These are phyloP conservation scores for Saccharomyces hybrid DNA, from an alignment of 1,139 yeast species.

Conservation along the genomic window DNA sequence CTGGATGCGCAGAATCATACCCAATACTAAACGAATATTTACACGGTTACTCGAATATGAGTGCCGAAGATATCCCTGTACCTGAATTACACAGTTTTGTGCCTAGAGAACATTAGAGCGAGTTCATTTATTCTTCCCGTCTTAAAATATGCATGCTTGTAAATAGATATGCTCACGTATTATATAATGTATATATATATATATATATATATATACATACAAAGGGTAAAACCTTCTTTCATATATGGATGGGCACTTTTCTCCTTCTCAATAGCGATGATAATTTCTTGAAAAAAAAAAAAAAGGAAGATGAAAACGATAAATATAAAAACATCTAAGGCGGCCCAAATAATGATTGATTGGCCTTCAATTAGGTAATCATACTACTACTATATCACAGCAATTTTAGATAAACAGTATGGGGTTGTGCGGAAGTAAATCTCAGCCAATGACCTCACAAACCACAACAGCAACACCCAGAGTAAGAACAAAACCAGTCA, in stretches of 20 bases:
- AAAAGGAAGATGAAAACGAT: background rate
- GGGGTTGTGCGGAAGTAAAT: slow-evolving; percentile 26
- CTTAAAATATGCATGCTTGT: background rate
- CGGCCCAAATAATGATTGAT: background rate
- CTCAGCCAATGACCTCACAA: slow-evolving; percentile 3
- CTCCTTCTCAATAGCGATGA: background rate
- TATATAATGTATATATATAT: background rate
- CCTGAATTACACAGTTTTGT: slow-evolving; percentile 28
- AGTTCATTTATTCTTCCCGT: too few relatives aligned
- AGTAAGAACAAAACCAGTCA: background rate
- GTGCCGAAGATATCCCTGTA: slow-evolving; percentile 29
- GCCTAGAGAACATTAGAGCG: background rate
- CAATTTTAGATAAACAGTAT: slow-evolving; percentile 12
- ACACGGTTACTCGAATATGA: slow-evolving; percentile 17
- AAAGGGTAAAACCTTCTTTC: background rate
- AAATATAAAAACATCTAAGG: background rate
- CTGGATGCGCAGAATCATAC: slow-evolving; percentile 32
- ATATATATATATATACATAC: background rate
- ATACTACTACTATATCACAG: background rate
- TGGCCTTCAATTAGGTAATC: background rate
- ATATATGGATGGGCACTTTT: background rate
- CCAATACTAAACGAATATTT: slow-evolving; percentile 11
- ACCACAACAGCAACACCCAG: slow-evolving; percentile 1
- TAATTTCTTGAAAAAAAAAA: background rate
- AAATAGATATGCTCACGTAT: background rate